Evolutionary conservation across 1,284 basidiomycete species (phyloP).

Genomic region (Cutaneotrichosporon arboriforme): DNA sequence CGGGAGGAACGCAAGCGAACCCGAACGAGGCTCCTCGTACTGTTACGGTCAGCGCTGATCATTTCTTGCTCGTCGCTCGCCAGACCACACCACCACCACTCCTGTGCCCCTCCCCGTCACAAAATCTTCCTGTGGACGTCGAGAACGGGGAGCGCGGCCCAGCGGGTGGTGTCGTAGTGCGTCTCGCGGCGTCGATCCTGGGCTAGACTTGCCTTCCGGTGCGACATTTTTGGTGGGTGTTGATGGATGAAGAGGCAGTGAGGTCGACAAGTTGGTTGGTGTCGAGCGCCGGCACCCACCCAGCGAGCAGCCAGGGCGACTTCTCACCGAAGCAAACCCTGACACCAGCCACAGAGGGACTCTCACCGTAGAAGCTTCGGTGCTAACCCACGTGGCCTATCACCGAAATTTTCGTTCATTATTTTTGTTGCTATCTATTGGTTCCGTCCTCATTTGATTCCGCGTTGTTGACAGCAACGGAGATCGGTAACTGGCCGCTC

Average conservation of each 20-base stretch:
- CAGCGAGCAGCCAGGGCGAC: no score
- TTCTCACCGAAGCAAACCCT: no score
- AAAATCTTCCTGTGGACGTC: not conserved
- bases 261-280: not conserved
- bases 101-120: not conserved
- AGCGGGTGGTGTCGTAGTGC: not conserved
- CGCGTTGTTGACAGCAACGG: no score
- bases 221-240: constrained; percentile 38
- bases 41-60: constrained; percentile 39
- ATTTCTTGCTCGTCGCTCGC: not conserved
- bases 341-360: no score
- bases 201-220: constrained; percentile 37
- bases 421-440: no score
- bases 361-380: no score
- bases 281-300: not conserved
- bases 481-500: no score
- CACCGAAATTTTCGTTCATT: no score
- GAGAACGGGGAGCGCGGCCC: not conserved
- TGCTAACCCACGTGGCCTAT: no score
- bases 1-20: constrained; percentile 74
- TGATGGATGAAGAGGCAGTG: constrained; percentile 17
- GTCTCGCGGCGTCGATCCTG: not conserved
- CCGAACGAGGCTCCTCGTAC: constrained; percentile 94
- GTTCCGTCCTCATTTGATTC: no score
- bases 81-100: not conserved